These are phyloP conservation scores for Prunus mira DNA, from an alignment of 306 rosid genomes.

Conservation along the genomic window DNA sequence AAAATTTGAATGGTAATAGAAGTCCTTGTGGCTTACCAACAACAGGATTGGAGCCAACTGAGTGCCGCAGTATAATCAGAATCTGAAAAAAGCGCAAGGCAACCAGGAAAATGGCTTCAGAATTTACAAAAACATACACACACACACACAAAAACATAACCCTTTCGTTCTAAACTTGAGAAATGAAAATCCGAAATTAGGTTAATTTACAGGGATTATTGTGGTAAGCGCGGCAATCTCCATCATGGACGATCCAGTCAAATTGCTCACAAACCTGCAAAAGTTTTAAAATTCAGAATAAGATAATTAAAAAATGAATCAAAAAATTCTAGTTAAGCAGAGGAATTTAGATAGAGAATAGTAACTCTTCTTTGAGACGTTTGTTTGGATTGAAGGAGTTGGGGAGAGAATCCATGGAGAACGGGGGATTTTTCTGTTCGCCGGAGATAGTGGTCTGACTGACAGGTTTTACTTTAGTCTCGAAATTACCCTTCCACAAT, in stretches of 20 bases:
- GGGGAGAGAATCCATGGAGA: conserved; percentile 54
- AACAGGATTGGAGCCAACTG: conserved; percentile 13
- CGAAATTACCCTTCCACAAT: no score
- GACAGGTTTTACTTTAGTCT: no score
- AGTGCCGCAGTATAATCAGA: conserved; percentile 47
- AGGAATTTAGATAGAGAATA: conserved; percentile 7
- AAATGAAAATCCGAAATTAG: neutral
- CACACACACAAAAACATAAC: neutral
- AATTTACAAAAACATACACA: neutral
- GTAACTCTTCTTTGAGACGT: conserved; percentile 80
- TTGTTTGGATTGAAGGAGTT: conserved; percentile 57
- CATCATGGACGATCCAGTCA: conserved; percentile 60
- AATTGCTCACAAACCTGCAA: conserved; percentile 59
- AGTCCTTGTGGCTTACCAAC: conserved; percentile 21
- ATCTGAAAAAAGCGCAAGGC: conserved; percentile 21
- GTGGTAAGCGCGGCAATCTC: conserved; percentile 52
- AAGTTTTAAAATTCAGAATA: neutral
- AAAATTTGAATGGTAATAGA: neutral
- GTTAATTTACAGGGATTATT: conserved; percentile 29
- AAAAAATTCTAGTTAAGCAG: neutral
- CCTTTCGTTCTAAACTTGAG: neutral
- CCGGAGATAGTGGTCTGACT: no score
- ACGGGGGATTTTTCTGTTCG: neutral
- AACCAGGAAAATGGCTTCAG: neutral
- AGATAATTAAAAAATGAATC: conserved; percentile 4